Evolutionary conservation across 202 grass and related monocot species (phyloP).

Genomic region (Panicum virgatum): DNA sequence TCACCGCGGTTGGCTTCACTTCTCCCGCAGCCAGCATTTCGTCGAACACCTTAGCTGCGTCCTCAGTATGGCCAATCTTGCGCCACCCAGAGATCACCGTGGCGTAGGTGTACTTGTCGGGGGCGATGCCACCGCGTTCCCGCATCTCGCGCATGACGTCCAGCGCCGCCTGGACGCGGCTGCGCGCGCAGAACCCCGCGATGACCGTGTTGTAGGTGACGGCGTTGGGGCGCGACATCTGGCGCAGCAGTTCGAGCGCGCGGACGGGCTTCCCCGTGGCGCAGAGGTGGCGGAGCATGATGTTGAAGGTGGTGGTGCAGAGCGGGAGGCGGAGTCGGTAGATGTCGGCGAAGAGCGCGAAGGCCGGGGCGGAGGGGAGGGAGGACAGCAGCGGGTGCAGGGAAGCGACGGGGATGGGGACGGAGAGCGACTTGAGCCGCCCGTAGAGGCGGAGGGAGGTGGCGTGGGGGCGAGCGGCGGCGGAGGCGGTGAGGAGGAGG

Average conservation of each 20-base stretch:
- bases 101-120: slow-evolving; percentile 68
- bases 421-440: slow-evolving; percentile 57
- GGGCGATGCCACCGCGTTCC: slow-evolving; percentile 45
- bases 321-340: slow-evolving; percentile 74
- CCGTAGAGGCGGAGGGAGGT: slow-evolving; percentile 59
- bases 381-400: slow-evolving; percentile 68
- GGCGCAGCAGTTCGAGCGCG: slow-evolving; percentile 59
- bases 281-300: slow-evolving; percentile 88
- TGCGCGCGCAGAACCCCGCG: slow-evolving; percentile 60
- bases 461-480: slow-evolving; percentile 48
- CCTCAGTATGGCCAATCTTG: slow-evolving; percentile 45
- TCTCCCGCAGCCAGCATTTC: too few relatives aligned
- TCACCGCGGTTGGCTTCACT: too few relatives aligned
- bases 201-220: slow-evolving; percentile 89
- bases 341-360: slow-evolving; percentile 85
- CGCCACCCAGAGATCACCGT: slow-evolving; percentile 63
- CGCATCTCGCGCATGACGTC: slow-evolving; percentile 61
- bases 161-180: slow-evolving; percentile 52
- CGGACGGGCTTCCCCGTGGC: slow-evolving; percentile 61
- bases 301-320: slow-evolving; percentile 69
- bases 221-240: slow-evolving; percentile 63
- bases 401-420: slow-evolving; percentile 50
- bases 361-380: slow-evolving; percentile 57
- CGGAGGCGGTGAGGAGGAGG: slow-evolving; percentile 68
- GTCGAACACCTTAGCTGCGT: too few relatives aligned